phyloP scores from a whole-genome alignment of 305 asterid genomes.

The Ajuga reptans region DNA sequence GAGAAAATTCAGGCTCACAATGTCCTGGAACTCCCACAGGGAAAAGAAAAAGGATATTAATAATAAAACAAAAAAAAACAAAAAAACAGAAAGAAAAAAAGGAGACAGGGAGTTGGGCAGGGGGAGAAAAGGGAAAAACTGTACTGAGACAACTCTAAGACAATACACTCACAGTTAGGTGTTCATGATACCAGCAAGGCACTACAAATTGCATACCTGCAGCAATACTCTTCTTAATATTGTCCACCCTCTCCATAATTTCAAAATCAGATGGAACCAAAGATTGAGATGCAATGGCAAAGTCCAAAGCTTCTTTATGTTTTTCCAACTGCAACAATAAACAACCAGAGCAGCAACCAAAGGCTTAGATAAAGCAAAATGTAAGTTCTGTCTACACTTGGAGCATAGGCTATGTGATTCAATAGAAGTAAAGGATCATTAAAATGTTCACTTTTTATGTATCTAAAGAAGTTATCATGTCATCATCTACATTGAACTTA shows the following conservation, averaged over 20 bases:
- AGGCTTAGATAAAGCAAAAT: conserved; percentile 12
- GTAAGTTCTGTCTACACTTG: conserved; percentile 9
- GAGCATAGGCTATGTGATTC: not conserved
- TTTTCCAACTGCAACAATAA: conserved; percentile 57
- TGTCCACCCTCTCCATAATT: conserved; percentile 54
- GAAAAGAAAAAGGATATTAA: not conserved
- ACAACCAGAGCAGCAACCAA: conserved; percentile 25
- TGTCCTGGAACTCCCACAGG: not conserved
- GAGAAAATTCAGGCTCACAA: not conserved
- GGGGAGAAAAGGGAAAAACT: not conserved
- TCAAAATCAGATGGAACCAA: conserved; percentile 60
- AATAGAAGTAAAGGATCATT: not conserved
- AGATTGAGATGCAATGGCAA: conserved; percentile 66
- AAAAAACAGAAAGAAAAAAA: too few relatives aligned
- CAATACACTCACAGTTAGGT: not conserved
- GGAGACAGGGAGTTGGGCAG: not conserved
- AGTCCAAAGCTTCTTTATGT: conserved; percentile 77
- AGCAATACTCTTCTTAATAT: conserved; percentile 47
- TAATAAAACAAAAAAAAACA: too few relatives aligned
- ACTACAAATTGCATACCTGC: conserved; percentile 47
- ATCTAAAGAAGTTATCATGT: not conserved
- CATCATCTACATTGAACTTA: not conserved
- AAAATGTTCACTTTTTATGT: not conserved
- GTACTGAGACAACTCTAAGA: not conserved
- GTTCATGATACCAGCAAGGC: conserved; percentile 13